Conservation (phyloP, 2,329 filamentous ascomycete species). For the Pyricularia sp. region DNA sequence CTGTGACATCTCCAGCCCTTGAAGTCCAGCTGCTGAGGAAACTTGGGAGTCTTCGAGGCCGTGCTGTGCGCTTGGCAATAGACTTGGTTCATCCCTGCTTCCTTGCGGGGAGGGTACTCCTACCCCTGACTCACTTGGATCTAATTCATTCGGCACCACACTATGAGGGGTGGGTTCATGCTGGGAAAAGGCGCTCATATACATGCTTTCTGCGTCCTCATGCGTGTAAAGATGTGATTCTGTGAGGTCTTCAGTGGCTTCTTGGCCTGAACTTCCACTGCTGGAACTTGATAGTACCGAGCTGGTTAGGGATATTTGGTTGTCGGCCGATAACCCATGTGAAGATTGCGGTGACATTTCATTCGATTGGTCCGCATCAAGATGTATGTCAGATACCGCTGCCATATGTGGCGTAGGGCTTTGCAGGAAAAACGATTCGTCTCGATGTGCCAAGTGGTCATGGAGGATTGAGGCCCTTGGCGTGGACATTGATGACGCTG, state of each 20-base stretch:
- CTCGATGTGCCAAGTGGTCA: neutral
- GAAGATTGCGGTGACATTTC: neutral
- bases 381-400: neutral
- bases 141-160: slow-evolving; percentile 41
- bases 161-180: slow-evolving; percentile 18
- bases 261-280: neutral
- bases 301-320: neutral
- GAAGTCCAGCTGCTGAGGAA: neutral
- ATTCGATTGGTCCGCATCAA: neutral
- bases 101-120: neutral
- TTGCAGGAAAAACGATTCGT: slow-evolving; percentile 6
- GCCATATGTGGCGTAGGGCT: neutral
- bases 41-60: neutral
- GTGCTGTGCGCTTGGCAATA: neutral
- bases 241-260: slow-evolving; percentile 36
- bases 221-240: slow-evolving; percentile 63
- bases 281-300: neutral
- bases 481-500: slow-evolving; percentile 28
- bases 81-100: neutral
- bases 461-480: slow-evolving; percentile 38
- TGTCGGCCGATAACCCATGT: neutral
- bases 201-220: slow-evolving; percentile 76
- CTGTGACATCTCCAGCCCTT: neutral
- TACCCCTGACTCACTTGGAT: slow-evolving; percentile 6
- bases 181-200: slow-evolving; percentile 59